Percentiles rank a stretch among this genome's conserved stretches.
phyloP scores from a whole-genome alignment of 1,139 yeast species.

The Yamadazyma friedrichii region DNA sequence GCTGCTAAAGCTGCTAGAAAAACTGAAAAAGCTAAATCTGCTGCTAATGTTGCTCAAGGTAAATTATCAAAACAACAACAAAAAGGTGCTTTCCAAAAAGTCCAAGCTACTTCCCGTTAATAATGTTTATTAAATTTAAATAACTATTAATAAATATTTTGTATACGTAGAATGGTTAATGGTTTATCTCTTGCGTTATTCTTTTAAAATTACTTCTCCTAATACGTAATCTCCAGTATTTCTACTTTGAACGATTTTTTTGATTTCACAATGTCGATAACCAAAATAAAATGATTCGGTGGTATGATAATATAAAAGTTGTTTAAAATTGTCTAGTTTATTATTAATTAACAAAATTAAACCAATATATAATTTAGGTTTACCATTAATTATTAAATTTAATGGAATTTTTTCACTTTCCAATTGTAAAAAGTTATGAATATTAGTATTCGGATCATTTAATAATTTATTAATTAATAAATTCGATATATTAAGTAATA shows the following conservation, averaged over 20 bases:
- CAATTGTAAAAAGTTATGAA: slow-evolving; percentile 2
- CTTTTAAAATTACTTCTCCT: slow-evolving; percentile 33
- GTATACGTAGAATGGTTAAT: slow-evolving; percentile 6
- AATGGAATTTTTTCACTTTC: slow-evolving; percentile 4
- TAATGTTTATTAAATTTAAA: slow-evolving; percentile 9
- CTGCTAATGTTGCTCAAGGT: slow-evolving; percentile 65
- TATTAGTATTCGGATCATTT: slow-evolving; percentile 1
- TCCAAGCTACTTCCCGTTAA: slow-evolving; percentile 96
- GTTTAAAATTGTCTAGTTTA: slow-evolving; percentile 9
- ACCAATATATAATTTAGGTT: slow-evolving; percentile 30
- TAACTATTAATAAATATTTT: slow-evolving; percentile 18
- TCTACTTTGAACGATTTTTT: slow-evolving; percentile 30
- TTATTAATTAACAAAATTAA: slow-evolving; percentile 25
- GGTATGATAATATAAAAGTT: slow-evolving; percentile 40
- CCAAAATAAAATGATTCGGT: slow-evolving; percentile 48
- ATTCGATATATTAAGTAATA: slow-evolving; percentile 39
- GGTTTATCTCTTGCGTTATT: not conserved
- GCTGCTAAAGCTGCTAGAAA: slow-evolving; percentile 91
- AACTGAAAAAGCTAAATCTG: slow-evolving; percentile 88
- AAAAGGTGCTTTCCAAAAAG: slow-evolving; percentile 96
- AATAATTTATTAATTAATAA: slow-evolving; percentile 12
- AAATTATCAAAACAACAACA: slow-evolving; percentile 82
- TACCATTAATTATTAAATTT: not conserved
- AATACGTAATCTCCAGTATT: slow-evolving; percentile 24
- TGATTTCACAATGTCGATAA: slow-evolving; percentile 17